Conservation (phyloP, 2,329 filamentous ascomycete genomes). For the Paradendryphiella salina region DNA sequence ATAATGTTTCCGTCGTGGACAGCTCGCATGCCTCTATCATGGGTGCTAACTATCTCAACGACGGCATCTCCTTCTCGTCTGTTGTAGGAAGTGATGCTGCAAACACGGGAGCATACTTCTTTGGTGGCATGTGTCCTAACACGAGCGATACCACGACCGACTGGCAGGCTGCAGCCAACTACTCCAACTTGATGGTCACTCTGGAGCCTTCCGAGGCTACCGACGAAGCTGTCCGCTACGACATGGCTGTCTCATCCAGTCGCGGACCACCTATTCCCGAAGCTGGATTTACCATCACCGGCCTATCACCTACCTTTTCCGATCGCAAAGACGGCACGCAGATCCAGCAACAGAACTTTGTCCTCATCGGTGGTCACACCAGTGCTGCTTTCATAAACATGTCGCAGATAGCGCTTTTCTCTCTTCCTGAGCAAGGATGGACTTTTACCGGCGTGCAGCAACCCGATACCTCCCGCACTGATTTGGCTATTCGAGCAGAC, state of each 20-base stretch:
- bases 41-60: conserved; percentile 61
- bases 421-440: conserved; percentile 84
- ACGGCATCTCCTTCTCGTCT: conserved; percentile 69
- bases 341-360: conserved; percentile 75
- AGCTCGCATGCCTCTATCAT: conserved; percentile 42
- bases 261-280: conserved; percentile 73
- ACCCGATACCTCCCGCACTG: conserved; percentile 53
- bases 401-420: conserved; percentile 86
- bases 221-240: conserved; percentile 50
- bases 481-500: conserved; percentile 59
- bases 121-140: conserved; percentile 85
- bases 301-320: conserved; percentile 69
- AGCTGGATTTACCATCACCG: conserved; percentile 83
- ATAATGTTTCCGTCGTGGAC: conserved; percentile 43
- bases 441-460: conserved; percentile 71
- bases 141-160: conserved; percentile 43
- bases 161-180: conserved; percentile 72
- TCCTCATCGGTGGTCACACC: conserved; percentile 85
- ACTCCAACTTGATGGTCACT: conserved; percentile 77
- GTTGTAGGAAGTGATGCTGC: conserved; percentile 59
- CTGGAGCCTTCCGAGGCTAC: conserved; percentile 54
- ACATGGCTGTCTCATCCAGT: conserved; percentile 53
- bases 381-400: conserved; percentile 86
- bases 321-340: conserved; percentile 65
- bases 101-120: conserved; percentile 67